These are phyloP conservation scores for Heterobasidion irregulare DNA, from an alignment of 1,284 basidiomycete species.

Conservation along the genomic window DNA sequence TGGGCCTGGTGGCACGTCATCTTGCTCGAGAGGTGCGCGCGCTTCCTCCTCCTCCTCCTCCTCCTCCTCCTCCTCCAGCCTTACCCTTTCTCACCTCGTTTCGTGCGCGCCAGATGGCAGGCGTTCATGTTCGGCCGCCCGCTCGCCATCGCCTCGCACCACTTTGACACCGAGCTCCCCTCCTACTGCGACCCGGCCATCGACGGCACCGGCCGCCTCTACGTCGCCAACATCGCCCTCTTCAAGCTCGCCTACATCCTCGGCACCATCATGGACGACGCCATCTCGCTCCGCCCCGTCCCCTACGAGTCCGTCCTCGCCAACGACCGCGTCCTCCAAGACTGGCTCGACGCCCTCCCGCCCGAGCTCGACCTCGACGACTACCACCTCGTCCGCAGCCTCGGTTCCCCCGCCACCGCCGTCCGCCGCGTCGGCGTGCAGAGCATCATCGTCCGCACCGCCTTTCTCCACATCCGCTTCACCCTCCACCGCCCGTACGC, in stretches of 20 bases:
- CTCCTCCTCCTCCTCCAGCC: neutral
- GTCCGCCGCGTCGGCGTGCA: conserved; percentile 62
- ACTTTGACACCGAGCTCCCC: conserved; percentile 72
- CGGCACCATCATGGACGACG: conserved; percentile 76
- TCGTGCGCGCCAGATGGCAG: conserved; percentile 53
- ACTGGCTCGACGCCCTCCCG: conserved; percentile 70
- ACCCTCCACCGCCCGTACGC: conserved; percentile 74
- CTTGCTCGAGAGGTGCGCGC: conserved; percentile 54
- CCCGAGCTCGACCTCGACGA: conserved; percentile 67
- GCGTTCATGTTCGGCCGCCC: conserved; percentile 80
- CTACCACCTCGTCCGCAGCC: conserved; percentile 55
- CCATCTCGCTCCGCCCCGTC: conserved; percentile 66
- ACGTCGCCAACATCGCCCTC: conserved; percentile 63
- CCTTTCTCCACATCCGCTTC: conserved; percentile 74
- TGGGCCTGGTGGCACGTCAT: conserved; percentile 87
- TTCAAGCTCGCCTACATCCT: conserved; percentile 69
- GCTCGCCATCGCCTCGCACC: conserved; percentile 61
- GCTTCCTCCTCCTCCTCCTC: neutral
- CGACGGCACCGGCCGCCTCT: conserved; percentile 54
- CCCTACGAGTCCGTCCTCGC: conserved; percentile 65
- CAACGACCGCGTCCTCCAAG: conserved; percentile 55
- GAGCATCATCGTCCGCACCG: conserved; percentile 66
- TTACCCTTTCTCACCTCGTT: neutral
- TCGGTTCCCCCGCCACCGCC: conserved; percentile 48
- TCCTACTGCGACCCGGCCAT: conserved; percentile 50